Evolutionary conservation across 83 land plant species (phyloP), one percentile per base, ranked within the genome.

Genomic region (Diphasiastrum complanatum): DNA sequence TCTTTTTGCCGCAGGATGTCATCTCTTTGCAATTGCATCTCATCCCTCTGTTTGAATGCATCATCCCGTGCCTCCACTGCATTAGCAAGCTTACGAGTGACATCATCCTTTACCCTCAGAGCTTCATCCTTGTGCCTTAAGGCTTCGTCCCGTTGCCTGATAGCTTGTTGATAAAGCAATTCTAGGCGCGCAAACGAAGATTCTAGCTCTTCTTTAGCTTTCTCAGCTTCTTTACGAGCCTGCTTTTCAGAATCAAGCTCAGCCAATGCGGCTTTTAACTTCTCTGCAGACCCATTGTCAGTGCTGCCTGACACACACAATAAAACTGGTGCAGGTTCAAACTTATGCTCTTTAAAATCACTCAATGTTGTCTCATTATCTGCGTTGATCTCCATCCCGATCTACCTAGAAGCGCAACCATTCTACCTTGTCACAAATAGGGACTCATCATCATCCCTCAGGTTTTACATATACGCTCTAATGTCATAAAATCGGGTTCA

Each of bases 241-340:
- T 59, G 65, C 64, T 77, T 68, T 76, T 91, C 89, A 20, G 76
- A 67, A 36, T 91, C 93, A 35, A 87, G 89, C 72, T 91, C 93
- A 40, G 81, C 67, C 0, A 76, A 64, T 24, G 77, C 35, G 33
- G 71, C 68, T 26, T 68, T 71, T 18, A 71, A 65, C 60, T 57
- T 43, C 6, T 56, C 63, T 49, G 75, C 72, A 6, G 56, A 33
- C 12, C 43, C 14, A 14, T 38, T 38, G 14, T 8, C 8, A 38
- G 8, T 38, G 23, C 74, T 27, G 2, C 33, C 33, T 5, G 73
- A 23, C 28, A 8, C 6, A 64, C 53, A 35, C 23, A 51, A 34
- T 51, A 57, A 63, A 56, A 75, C 68, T 11, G 71, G 61, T 60
- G 73, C 56, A 24, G 51, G 65, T n/a, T n/a, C n/a, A n/a, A n/a